These are phyloP conservation scores for Aspergillus tanneri DNA, from an alignment of 2,329 filamentous ascomycete genomes.

Conservation along the genomic window DNA sequence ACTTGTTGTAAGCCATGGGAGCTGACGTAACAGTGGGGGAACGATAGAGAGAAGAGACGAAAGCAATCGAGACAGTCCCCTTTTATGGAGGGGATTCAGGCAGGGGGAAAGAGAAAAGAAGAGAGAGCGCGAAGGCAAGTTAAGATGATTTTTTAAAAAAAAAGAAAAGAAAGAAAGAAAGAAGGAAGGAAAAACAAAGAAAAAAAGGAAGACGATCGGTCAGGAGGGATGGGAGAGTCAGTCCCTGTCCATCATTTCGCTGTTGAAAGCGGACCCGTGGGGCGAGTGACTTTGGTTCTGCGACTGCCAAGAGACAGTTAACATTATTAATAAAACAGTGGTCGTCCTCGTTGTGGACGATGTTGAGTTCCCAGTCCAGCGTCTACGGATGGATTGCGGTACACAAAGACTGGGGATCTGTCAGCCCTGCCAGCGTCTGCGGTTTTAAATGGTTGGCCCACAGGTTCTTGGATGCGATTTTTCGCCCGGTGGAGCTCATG, in stretches of 20 bases:
- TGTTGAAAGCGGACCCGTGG: conserved; percentile 26
- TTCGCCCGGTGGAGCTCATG: not conserved
- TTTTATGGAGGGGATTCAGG: conserved; percentile 7
- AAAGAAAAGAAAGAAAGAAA: conserved; percentile 1
- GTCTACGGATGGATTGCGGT: not conserved
- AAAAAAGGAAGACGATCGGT: conserved; percentile 2
- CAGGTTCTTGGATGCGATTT: conserved; percentile 6
- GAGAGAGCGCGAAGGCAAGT: not conserved
- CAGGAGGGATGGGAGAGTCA: conserved; percentile 3
- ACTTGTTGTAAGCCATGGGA: conserved; percentile 87
- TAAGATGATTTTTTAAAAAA: not conserved
- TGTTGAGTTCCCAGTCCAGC: not conserved
- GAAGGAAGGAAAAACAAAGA: conserved; percentile 1
- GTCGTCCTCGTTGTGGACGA: not conserved
- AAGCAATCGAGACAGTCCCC: not conserved
- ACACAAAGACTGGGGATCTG: not conserved
- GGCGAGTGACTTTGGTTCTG: conserved; percentile 16
- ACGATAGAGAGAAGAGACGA: conserved; percentile 6
- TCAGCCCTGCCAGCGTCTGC: conserved; percentile 8
- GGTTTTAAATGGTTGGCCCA: conserved; percentile 8
- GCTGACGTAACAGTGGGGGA: conserved; percentile 27
- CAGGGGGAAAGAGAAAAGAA: conserved; percentile 4
- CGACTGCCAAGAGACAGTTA: conserved; percentile 15
- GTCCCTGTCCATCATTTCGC: conserved; percentile 7
- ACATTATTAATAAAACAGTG: not conserved